Conservation (phyloP, 306 rosid species). For the Hippophae tibetana region DNA sequence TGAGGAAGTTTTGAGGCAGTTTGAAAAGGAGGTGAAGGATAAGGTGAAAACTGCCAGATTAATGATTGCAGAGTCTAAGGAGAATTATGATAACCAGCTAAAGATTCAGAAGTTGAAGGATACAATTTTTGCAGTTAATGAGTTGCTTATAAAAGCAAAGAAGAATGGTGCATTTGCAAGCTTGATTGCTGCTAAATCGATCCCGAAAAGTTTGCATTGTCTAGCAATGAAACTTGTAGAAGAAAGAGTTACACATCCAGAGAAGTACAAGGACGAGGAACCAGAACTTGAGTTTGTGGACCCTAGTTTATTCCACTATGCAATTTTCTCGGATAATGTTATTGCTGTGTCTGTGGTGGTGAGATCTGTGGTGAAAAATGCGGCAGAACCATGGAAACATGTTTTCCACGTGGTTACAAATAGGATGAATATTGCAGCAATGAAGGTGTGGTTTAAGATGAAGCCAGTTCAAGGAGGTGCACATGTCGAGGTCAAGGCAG, state of each 20-base stretch:
- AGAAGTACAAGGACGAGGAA: slow-evolving; percentile 66
- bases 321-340: slow-evolving; percentile 90
- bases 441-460: slow-evolving; percentile 99
- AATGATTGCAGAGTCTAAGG: slow-evolving; percentile 78
- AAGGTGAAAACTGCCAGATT: slow-evolving; percentile 69
- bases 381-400: slow-evolving; percentile 89
- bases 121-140: slow-evolving; percentile 83
- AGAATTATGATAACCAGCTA: slow-evolving; percentile 87
- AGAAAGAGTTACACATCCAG: slow-evolving; percentile 72
- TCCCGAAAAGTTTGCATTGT: slow-evolving; percentile 96
- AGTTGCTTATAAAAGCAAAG: slow-evolving; percentile 84
- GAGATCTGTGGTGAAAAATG: slow-evolving; percentile 84
- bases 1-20: slow-evolving; percentile 84
- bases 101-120: slow-evolving; percentile 98
- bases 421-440: slow-evolving; percentile 94
- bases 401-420: slow-evolving; percentile 86
- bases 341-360: slow-evolving; percentile 93
- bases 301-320: slow-evolving; percentile 84
- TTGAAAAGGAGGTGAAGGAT: slow-evolving; percentile 98
- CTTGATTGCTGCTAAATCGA: slow-evolving; percentile 77
- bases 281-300: slow-evolving; percentile 82
- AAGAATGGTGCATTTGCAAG: slow-evolving; percentile 88
- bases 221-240: slow-evolving; percentile 91
- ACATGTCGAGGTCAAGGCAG: slow-evolving; percentile 71
- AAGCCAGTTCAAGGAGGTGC: slow-evolving; percentile 84